Percentiles rank a stretch among this genome's conserved stretches.
These are phyloP conservation scores for Hippophae gyantsensis DNA, from an alignment of 306 rosid genomes.

Conservation along the genomic window DNA sequence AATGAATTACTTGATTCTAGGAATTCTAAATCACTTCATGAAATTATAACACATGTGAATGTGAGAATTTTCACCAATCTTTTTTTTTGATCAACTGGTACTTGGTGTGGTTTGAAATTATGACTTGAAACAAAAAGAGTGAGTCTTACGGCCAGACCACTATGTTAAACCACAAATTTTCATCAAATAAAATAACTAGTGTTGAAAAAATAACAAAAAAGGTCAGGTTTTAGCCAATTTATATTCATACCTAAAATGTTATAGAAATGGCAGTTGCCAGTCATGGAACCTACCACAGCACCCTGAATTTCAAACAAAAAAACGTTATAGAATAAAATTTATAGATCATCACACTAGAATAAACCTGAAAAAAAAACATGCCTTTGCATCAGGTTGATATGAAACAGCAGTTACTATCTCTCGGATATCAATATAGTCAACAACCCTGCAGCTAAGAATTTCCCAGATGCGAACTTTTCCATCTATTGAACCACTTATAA, in stretches of 20 bases:
- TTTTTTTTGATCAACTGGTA: neutral
- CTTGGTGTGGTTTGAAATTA: neutral
- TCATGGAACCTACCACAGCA: slow-evolving; percentile 71
- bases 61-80: neutral
- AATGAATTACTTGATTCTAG: neutral
- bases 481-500: slow-evolving; percentile 88
- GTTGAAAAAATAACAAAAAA: neutral
- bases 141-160: too few species aligned
- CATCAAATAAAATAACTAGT: neutral
- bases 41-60: neutral
- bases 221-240: neutral
- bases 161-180: neutral
- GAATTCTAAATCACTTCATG: neutral
- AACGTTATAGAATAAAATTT: slow-evolving; percentile 10
- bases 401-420: slow-evolving; percentile 89
- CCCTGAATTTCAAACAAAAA: slow-evolving; percentile 44
- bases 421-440: slow-evolving; percentile 65
- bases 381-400: slow-evolving; percentile 74
- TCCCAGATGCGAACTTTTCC: slow-evolving; percentile 98
- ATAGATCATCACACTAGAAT: neutral
- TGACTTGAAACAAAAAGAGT: neutral
- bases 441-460: slow-evolving; percentile 56
- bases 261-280: slow-evolving; percentile 59
- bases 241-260: slow-evolving; percentile 47
- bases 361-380: slow-evolving; percentile 16